These are phyloP conservation scores for Coelastrella sp. DNA, from an alignment of 139 green algal genomes.

Conservation along the genomic window DNA sequence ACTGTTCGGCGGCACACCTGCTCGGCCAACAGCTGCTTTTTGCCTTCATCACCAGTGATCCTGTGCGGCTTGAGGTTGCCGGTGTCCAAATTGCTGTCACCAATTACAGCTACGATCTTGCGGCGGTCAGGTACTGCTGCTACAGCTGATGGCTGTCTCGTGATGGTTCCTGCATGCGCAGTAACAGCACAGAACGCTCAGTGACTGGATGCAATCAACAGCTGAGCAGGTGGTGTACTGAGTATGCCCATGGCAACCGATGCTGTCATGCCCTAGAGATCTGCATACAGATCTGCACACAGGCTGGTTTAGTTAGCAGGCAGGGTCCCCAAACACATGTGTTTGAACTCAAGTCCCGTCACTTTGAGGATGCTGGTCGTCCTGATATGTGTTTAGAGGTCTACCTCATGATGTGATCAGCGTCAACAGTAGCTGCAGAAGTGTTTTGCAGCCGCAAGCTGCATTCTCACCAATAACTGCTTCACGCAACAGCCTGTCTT, in stretches of 20 bases:
- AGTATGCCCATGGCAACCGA: neutral
- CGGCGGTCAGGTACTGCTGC: neutral
- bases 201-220: neutral
- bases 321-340: no score
- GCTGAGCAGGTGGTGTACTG: neutral
- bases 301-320: no score
- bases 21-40: slow-evolving; percentile 34
- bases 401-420: neutral
- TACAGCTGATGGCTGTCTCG: neutral
- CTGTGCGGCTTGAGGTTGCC: neutral
- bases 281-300: no score
- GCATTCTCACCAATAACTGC: slow-evolving; percentile 21
- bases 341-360: no score
- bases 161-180: neutral
- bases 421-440: neutral
- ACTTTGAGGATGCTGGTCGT: no score
- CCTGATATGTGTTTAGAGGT: no score
- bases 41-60: neutral
- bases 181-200: neutral
- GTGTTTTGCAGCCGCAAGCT: neutral
- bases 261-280: no score
- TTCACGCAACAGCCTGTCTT: neutral
- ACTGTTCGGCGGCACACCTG: slow-evolving; percentile 15
- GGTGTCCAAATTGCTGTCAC: slow-evolving; percentile 30
- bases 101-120: slow-evolving; percentile 45